Evolutionary conservation across 768 basidiomycete species (phyloP).

Genomic region (Porphyrellus cyaneotinctus): DNA sequence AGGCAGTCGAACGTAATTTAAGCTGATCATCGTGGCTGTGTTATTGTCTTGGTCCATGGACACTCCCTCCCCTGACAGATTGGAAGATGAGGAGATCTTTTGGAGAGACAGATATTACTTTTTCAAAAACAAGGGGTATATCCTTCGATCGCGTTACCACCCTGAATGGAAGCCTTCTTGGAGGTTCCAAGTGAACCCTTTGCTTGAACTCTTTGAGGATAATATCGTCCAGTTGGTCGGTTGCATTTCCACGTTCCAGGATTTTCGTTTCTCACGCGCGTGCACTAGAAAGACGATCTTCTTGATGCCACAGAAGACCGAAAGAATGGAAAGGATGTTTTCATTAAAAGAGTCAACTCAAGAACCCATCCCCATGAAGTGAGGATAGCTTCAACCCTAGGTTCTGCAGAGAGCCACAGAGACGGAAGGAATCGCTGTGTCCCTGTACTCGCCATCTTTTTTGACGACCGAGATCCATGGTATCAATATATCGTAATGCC

Average conservation of each 20-base stretch:
- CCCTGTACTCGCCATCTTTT: conserved; percentile 18
- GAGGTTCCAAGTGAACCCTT: background rate
- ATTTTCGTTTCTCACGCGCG: background rate
- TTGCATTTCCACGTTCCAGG: too few relatives aligned
- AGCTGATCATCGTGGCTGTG: background rate
- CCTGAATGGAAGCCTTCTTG: conserved; percentile 32
- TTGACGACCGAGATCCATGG: conserved; percentile 7
- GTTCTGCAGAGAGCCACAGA: background rate
- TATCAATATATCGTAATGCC: conserved; percentile 28
- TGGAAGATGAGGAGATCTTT: background rate
- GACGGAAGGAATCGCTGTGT: conserved; percentile 22
- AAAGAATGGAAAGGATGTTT: conserved; percentile 2
- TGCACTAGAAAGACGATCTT: background rate
- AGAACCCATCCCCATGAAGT: background rate
- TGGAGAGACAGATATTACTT: conserved; percentile 20
- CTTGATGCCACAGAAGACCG: conserved; percentile 9
- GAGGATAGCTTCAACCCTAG: conserved; percentile 1
- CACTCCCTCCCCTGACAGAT: too few relatives aligned
- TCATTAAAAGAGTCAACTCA: conserved; percentile 14
- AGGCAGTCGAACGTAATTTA: too few relatives aligned
- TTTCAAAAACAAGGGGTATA: conserved; percentile 19
- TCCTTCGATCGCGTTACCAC: conserved; percentile 24
- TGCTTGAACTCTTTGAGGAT: conserved; percentile 6
- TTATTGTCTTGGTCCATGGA: too few relatives aligned
- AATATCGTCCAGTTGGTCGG: conserved; percentile 9